Conservation (phyloP, 768 basidiomycete species). For the Stropharia rugosoannulata region DNA sequence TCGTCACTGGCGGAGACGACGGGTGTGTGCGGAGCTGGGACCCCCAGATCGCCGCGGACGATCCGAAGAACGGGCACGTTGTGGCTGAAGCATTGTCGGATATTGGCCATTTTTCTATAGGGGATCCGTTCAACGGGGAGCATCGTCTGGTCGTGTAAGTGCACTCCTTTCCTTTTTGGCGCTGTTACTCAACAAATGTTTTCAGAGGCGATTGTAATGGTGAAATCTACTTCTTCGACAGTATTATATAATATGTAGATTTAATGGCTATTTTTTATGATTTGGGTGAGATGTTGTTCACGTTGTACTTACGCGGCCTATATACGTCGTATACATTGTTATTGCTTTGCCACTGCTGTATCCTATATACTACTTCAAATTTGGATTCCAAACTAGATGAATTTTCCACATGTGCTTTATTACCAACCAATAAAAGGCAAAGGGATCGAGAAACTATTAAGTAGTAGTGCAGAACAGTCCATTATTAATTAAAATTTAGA, state of each 20-base stretch:
- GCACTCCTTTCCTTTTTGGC: slow-evolving; percentile 2
- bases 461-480: no score
- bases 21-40: slow-evolving; percentile 77
- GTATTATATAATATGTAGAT: slow-evolving; percentile 12
- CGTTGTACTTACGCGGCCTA: neutral
- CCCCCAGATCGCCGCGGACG: slow-evolving; percentile 37
- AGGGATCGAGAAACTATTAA: no score
- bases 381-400: no score
- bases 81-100: slow-evolving; percentile 57
- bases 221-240: slow-evolving; percentile 44
- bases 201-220: slow-evolving; percentile 50
- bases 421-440: no score
- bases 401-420: no score
- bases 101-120: slow-evolving; percentile 57
- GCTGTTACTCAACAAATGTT: neutral
- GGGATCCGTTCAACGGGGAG: slow-evolving; percentile 52
- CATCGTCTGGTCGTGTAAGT: slow-evolving; percentile 61
- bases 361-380: no score
- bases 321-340: no score
- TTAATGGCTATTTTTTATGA: neutral
- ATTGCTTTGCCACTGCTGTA: no score
- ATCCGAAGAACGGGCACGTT: slow-evolving; percentile 42
- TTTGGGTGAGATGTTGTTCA: neutral
- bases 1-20: slow-evolving; percentile 64
- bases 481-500: neutral